Base-by-base conservation (phyloP, 1,139 yeast species). In the Nakaseomyces nivariensis region DNA sequence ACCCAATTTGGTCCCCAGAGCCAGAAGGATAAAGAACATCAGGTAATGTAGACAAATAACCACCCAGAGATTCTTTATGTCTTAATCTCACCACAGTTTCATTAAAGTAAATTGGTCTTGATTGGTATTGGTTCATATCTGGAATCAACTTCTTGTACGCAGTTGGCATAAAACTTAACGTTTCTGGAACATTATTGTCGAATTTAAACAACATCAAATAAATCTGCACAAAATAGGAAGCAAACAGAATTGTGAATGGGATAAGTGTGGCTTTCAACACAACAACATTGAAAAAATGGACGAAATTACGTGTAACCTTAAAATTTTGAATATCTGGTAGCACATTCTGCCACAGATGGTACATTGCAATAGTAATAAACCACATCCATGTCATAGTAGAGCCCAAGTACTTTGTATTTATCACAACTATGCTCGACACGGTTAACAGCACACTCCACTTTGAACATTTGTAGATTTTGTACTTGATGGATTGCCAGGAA, bases 41-140 rank as follows among this genome's bases (percentile, higher is more conserved):
- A 59, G 84, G 87, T n/a, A 17, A 11, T 0, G 95, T 83, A 58
- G 85, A 89, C 50, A 87, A 68, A 60, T 84, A 86, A 1, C 76
- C 76, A 40, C 84, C 85, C 32, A 82, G 65, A 1, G 73, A 69
- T 17, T 73, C 71, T n/a, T 67, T 59, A 63, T 86, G 94, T 56
- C 87, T 78, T 13, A 87, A 29, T 9, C 44, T 25, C 5, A 41
- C 44, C 25, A 29, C 34, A 4, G 34, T 41, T 4, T 41, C 34
- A 10, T 29, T 29, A 6, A 7, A 41, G 4, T n/a, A 7, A 6
- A 41, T 4, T 5, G 33, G 25, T 5, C 11, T 17, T 13, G 22
- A 3, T 8, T 41, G 22, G 34, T 41, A 41, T 8, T 41, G 33
- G 8, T n/a, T 10, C 22, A 41, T 13, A 5, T 11, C 34, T 4